phyloP scores from a whole-genome alignment of 768 basidiomycete genomes.

The Naganishia onofrii region DNA sequence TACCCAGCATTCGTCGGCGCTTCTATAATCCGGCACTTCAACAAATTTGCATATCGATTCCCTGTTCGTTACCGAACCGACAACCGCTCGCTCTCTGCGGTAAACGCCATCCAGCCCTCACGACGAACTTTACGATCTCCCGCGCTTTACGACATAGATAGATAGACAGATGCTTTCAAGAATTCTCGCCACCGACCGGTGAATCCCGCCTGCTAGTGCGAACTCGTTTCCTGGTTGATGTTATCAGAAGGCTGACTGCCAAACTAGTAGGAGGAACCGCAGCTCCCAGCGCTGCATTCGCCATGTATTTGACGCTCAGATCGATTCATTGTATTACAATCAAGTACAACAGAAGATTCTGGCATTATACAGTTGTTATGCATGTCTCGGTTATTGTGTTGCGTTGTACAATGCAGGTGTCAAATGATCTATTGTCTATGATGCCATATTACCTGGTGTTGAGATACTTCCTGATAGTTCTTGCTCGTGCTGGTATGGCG shows the following conservation, averaged over 20 bases:
- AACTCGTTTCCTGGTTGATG: not conserved
- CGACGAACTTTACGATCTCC: constrained; percentile 6
- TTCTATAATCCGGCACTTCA: not conserved
- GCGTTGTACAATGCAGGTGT: not conserved
- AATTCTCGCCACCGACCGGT: not conserved
- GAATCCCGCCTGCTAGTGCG: not conserved
- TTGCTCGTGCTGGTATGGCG: not conserved
- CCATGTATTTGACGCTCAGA: not conserved
- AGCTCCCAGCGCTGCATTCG: too few species aligned
- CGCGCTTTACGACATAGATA: constrained; percentile 18
- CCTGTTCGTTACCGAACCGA: constrained; percentile 2
- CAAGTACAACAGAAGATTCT: not conserved
- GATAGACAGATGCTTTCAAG: not conserved
- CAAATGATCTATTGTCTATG: not conserved
- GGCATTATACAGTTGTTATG: not conserved
- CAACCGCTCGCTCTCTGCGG: not conserved
- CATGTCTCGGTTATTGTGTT: not conserved
- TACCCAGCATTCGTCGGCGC: not conserved
- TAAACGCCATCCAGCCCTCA: not conserved
- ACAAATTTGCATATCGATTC: constrained; percentile 13
- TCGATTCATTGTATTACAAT: not conserved
- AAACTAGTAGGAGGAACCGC: not conserved
- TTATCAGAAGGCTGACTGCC: not conserved
- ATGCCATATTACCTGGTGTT: not conserved
- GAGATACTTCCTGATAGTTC: not conserved